A percentile compares a stretch with the other conserved stretches of the same genome.
Conservation (phyloP, 2,329 filamentous ascomycete species). For the Colletotrichum camelliae region DNA sequence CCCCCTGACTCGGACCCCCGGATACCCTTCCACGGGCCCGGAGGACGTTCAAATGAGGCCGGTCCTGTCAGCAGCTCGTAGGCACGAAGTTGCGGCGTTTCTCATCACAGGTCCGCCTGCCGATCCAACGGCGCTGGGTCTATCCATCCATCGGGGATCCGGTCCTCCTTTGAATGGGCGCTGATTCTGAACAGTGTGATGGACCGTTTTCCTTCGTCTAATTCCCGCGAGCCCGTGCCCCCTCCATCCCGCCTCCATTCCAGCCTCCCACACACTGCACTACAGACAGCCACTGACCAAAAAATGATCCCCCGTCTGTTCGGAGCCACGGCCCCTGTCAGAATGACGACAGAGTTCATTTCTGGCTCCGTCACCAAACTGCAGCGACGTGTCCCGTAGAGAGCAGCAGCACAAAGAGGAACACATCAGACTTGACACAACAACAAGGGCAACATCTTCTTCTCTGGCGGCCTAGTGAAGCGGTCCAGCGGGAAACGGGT, state of each 20-base stretch:
- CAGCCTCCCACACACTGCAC: background rate
- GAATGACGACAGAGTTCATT: background rate
- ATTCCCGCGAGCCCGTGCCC: background rate
- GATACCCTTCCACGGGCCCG: constrained; percentile 9
- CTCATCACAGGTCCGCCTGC: background rate
- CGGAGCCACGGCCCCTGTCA: background rate
- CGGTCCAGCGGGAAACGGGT: background rate
- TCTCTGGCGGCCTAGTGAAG: background rate
- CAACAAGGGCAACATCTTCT: background rate
- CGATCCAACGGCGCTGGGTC: background rate
- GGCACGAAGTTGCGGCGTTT: background rate
- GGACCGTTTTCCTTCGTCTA: background rate
- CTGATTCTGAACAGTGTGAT: background rate
- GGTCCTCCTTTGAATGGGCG: background rate
- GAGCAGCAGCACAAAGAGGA: background rate
- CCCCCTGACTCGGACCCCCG: constrained; percentile 16
- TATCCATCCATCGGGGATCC: background rate
- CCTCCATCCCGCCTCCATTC: background rate
- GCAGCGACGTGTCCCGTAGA: background rate
- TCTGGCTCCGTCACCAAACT: background rate
- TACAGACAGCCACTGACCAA: background rate
- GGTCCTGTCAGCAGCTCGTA: background rate
- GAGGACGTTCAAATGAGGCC: constrained; percentile 17
- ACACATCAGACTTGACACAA: background rate
- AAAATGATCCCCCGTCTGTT: background rate